These are phyloP conservation scores for Yamadazyma diddensiae DNA, from an alignment of 1,139 yeast genomes.

Conservation along the genomic window DNA sequence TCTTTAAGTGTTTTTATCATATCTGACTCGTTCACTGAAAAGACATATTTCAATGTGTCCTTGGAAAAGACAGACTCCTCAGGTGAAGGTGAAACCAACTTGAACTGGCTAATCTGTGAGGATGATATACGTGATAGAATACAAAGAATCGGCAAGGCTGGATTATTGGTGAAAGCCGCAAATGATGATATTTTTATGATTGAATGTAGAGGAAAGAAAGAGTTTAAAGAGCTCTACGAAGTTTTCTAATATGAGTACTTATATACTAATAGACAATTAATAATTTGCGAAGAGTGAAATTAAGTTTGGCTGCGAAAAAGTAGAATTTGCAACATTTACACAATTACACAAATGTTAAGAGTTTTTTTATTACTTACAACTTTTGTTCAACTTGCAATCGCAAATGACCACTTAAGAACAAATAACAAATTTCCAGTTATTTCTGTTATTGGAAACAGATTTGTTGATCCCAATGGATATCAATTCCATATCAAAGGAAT, in stretches of 20 bases:
- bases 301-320: constrained; percentile 4
- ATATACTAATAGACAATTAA: background rate
- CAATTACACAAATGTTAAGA: no score
- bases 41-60: constrained; percentile 29
- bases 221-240: constrained; percentile 33
- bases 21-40: constrained; percentile 24
- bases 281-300: no score
- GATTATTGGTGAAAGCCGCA: constrained; percentile 35
- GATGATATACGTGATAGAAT: constrained; percentile 28
- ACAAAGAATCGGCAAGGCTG: constrained; percentile 46
- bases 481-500: constrained; percentile 59
- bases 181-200: constrained; percentile 41
- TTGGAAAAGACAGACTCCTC: constrained; percentile 19
- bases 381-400: no score
- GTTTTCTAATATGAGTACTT: constrained; percentile 20
- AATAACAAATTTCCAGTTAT: background rate
- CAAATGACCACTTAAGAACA: no score
- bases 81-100: constrained; percentile 15
- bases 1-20: constrained; percentile 27
- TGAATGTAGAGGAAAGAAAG: constrained; percentile 47
- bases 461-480: constrained; percentile 40
- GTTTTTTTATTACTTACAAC: no score
- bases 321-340: no score
- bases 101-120: constrained; percentile 36
- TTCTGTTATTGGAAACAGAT: constrained; percentile 43